Base-by-base conservation (phyloP, 768 basidiomycete species). In the Dentipellis sp. region DNA sequence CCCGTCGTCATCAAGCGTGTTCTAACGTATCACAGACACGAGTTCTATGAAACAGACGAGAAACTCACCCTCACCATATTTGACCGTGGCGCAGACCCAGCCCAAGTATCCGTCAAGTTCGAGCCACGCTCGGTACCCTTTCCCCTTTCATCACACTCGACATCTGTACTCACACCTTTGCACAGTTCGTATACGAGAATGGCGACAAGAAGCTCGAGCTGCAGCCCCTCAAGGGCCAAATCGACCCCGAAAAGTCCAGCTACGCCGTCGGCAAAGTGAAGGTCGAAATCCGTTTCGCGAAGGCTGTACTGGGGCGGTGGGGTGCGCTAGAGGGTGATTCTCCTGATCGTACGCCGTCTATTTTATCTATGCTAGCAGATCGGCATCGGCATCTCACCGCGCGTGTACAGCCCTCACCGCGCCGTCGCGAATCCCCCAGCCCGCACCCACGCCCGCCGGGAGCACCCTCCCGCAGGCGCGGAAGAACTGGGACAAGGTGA, bases 401-500 rank as follows among this genome's bases (percentile, higher is more conserved):
- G 53, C 29, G 45, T 29, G 38, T 45, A 53, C 60, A 71, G 68
- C 65, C 19, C 63, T 72, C 55, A 68, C 14, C 46, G 36, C 51
- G 56, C 57, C 10, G 56, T 35, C 22, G 14, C 29, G 7, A 64
- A 29, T 29, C 29, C 42, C 68, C 46, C 56, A 68, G 61, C 53
- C 69, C 23, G 59, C 74, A 10, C 59, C 74, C 12, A 60, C 72
- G 14, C 56, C 56, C 36, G 58, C 61, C 11, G 61, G 56, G 10
- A 67, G 74, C 37, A 67, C 74, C 1, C 68, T 74, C n/a, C 62
- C 69, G 9, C 74, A 73, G 61, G 74, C 71, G 59, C 74, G 66
- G 56, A 94, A 90, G 75, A 93, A 99, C 64, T 99, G 95, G 95
- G 94, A 95, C 55, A 80, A 78, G 7, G 79, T 94, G 61, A 88